phyloP scores from a whole-genome alignment of 2,329 filamentous ascomycete species.

The Verticillium klebahnii region DNA sequence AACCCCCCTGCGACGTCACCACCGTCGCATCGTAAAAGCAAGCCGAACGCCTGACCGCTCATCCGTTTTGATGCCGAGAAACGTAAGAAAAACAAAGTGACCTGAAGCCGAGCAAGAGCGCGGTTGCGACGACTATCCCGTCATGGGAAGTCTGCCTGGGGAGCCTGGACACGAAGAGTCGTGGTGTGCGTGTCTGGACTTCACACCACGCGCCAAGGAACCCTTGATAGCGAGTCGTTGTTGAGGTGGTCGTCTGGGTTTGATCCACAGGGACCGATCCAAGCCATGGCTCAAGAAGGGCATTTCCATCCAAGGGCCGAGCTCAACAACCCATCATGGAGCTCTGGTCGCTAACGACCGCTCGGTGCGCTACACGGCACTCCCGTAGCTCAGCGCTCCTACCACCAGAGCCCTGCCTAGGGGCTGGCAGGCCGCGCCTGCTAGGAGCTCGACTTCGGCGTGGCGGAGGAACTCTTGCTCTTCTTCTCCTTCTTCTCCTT shows the following conservation, averaged over 20 bases:
- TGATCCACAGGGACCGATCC: too few relatives aligned
- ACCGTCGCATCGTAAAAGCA: background rate
- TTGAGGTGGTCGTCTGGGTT: too few relatives aligned
- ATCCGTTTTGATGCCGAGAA: background rate
- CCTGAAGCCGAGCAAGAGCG: background rate
- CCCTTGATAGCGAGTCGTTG: too few relatives aligned
- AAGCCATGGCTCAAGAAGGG: too few relatives aligned
- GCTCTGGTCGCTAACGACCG: too few relatives aligned
- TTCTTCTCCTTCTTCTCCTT: constrained; percentile 18
- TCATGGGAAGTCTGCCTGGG: background rate
- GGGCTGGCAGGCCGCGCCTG: constrained; percentile 3
- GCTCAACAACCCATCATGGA: too few relatives aligned
- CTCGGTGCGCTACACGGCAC: background rate
- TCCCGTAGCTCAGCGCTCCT: background rate
- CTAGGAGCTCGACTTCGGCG: constrained; percentile 15
- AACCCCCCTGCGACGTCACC: background rate
- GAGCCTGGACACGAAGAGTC: background rate
- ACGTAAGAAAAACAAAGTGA: background rate
- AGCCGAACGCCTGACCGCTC: background rate
- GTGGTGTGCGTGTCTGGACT: background rate
- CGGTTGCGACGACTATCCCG: background rate
- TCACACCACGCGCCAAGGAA: too few relatives aligned
- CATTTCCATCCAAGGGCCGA: too few relatives aligned
- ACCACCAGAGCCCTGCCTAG: background rate
- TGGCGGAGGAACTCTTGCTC: constrained; percentile 4